Evolutionary conservation across 1,284 basidiomycete species (phyloP).

Genomic region (Ceraceosorus guamensis): DNA sequence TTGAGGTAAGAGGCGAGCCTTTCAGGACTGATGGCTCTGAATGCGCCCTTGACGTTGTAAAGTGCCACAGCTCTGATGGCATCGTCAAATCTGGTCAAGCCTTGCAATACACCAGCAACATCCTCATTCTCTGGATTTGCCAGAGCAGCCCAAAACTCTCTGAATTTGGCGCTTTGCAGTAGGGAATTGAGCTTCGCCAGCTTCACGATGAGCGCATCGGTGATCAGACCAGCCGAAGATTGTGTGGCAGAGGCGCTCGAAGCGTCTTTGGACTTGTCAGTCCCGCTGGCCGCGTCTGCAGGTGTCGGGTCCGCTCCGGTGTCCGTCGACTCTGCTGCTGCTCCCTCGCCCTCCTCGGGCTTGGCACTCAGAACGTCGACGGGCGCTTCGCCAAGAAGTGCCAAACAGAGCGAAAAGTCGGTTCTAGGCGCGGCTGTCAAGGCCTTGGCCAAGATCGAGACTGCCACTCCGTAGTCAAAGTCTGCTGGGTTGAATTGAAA

Average conservation of each 20-base stretch:
- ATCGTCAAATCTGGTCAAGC: constrained; percentile 72
- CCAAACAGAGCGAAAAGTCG: constrained; percentile 87
- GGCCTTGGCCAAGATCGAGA: constrained; percentile 90
- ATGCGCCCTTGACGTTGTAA: constrained; percentile 68
- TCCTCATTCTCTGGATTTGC: constrained; percentile 56
- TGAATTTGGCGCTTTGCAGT: constrained; percentile 79
- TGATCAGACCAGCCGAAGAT: constrained; percentile 35
- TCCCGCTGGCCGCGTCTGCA: neutral
- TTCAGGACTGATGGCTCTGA: constrained; percentile 64
- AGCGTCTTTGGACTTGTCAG: too few species aligned
- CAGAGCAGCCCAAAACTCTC: constrained; percentile 69
- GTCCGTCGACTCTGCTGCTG: constrained; percentile 15
- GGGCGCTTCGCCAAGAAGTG: constrained; percentile 66
- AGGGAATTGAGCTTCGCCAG: constrained; percentile 68
- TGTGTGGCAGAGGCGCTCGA: constrained; percentile 50
- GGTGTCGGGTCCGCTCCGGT: constrained; percentile 7
- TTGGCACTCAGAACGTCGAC: constrained; percentile 14
- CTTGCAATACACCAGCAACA: constrained; percentile 74
- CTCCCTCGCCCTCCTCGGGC: constrained; percentile 12
- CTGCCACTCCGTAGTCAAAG: constrained; percentile 82
- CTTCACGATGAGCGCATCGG: constrained; percentile 60
- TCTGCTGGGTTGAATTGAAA: constrained; percentile 94
- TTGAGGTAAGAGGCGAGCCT: constrained; percentile 68
- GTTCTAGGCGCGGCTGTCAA: constrained; percentile 69
- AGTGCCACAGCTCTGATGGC: constrained; percentile 68